Evolutionary conservation across 805 yeast genomes (phyloP), one percentile per base, ranked within the genome.

Genomic region (Candida coleopterorum): DNA sequence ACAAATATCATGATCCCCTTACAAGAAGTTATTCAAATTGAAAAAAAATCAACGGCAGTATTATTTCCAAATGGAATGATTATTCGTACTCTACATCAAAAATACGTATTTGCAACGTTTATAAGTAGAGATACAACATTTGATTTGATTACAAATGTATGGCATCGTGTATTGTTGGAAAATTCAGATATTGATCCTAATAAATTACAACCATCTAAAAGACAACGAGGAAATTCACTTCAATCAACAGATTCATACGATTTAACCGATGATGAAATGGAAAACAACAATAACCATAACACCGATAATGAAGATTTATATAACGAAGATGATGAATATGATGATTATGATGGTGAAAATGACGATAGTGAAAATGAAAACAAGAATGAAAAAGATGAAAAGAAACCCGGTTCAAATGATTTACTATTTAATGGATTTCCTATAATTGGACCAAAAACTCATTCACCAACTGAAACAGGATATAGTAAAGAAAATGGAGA

Each of bases 11-110:
- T 69, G 3, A 69, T 82, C 4, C 77, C 85, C 2, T 64, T 79
- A 35, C 72, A 66, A 37, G 85, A 81, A 45, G 75, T 82, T 16
- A 69, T 79, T 21, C 77, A 75, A 44, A 68, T 82, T 15, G 82
- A 78, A 43, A 81, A 81, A 54, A 75, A 71, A 52, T 69, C 75
- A 11, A 81, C 87, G 0, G 83, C 80, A 0, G 79, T 77, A 0
- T 62, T 82, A 11, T 79, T 82, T 42, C 87, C 87, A 5, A 82
- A 81, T 50, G 86, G 84, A 1, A 72, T 82, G 43, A 69, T 72
- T 29, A 70, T 82, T 16, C 70, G 75, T 38, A 81, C 88, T 1
- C 57, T 79, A 32, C 84, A 81, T 48, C 75, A 72, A 18, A 75
- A 72, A 46, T 77, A 74, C 50, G 68, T 70, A 0, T 82, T 82